Evolutionary conservation across 1,284 basidiomycete genomes (phyloP).

Genomic region (Anthracocystis walkeri): DNA sequence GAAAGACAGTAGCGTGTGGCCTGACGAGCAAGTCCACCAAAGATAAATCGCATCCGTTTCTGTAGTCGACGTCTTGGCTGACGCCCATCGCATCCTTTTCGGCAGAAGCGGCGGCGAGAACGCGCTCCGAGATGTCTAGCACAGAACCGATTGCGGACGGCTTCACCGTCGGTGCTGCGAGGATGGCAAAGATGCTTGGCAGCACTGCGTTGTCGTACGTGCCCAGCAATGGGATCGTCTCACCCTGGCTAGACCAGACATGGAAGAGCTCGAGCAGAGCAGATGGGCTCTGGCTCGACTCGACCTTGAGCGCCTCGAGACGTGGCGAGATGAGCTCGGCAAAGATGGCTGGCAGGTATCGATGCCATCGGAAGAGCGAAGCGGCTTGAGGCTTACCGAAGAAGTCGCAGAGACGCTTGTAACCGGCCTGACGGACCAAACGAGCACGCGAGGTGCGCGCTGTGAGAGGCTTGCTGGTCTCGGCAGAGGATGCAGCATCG

Average conservation of each 20-base stretch:
- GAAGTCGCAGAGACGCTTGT: conserved; percentile 90
- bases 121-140: conserved; percentile 85
- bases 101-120: conserved; percentile 72
- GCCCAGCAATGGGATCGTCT: conserved; percentile 77
- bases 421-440: conserved; percentile 81
- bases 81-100: conserved; percentile 31
- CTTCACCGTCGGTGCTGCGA: conserved; percentile 87
- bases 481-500: conserved; percentile 1
- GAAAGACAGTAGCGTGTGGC: conserved; percentile 81
- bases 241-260: conserved; percentile 78
- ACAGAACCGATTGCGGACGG: conserved; percentile 82
- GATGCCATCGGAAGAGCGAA: conserved; percentile 78
- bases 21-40: conserved; percentile 73
- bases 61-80: conserved; percentile 17
- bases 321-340: conserved; percentile 83
- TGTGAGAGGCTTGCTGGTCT: conserved; percentile 21
- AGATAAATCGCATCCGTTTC: conserved; percentile 22
- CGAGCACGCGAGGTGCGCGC: conserved; percentile 42
- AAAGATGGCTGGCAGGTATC: conserved; percentile 80
- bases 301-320: conserved; percentile 79
- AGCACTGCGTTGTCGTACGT: conserved; percentile 79
- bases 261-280: conserved; percentile 88
- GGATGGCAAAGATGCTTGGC: conserved; percentile 82
- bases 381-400: conserved; percentile 73
- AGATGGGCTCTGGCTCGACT: conserved; percentile 93